Base-by-base conservation (phyloP, 208 protist species). In the Trypanosomatidae sp. region DNA sequence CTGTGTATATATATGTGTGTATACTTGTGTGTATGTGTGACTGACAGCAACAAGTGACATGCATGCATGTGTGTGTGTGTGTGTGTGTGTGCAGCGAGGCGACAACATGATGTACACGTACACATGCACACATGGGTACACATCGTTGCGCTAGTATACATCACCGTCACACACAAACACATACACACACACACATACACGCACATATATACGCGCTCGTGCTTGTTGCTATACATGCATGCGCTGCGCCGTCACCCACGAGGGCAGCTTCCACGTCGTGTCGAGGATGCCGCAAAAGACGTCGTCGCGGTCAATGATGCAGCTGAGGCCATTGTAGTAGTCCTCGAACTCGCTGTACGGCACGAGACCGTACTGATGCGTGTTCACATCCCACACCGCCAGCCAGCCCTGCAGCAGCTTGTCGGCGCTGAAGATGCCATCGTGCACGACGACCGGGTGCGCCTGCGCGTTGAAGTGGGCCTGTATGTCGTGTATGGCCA, bases 321-420 rank as follows among this genome's bases (percentile, higher is more conserved):
- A 77, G 43, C 83, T 92, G 10, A 95, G 66, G 2, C 88, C 88
- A 49, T 79, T 92, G 65, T 95, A 95, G 62, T 95, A 95, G 56
- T 95, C 88, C 30, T 85, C 37, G 53, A 92, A 95, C 66, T 95
- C 88, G 1, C 80, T 43, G 43, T 80, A 89, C 16, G 77, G 71
- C 28, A 95, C 59, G 30, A 88, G 47, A 5, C 83, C 83, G 47
- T 81, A 87, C 16, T 83, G 42, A 16, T 70, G 62, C 53, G 78
- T 71, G 37, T 76, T 81, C 33, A 83, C 74, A 42, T 95, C 87
- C 79, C 82, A 96, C 6, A 81, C 64, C 6, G 67, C 61, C 2
- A 95, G 58, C 45, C 93, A 95, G 4, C 77, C 79, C 35, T 77
- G 79, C 27, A 92, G 60, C 8, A 92, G 51, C 43, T 92, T 81